Conservation (phyloP, 768 basidiomycete genomes). For the Suillus tomentosus region DNA sequence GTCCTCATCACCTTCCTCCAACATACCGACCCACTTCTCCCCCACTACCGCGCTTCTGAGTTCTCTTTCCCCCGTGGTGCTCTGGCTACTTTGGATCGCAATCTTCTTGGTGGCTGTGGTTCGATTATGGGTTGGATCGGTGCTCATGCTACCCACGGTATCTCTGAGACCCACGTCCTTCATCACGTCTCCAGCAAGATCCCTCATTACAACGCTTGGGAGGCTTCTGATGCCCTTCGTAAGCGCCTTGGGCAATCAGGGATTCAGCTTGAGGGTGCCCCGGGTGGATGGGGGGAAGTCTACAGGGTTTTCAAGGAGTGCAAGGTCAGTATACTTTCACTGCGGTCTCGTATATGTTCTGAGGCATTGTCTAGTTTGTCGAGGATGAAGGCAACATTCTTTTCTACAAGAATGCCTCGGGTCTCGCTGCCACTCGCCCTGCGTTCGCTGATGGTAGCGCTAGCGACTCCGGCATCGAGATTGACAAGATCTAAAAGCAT, state of each 20-base stretch:
- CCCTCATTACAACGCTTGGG: conserved; percentile 95
- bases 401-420: conserved; percentile 88
- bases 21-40: conserved; percentile 94
- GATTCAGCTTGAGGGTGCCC: conserved; percentile 66
- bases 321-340: conserved; percentile 47
- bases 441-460: conserved; percentile 59
- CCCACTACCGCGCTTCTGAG: conserved; percentile 86
- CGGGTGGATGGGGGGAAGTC: conserved; percentile 79
- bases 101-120: conserved; percentile 76
- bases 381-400: conserved; percentile 91
- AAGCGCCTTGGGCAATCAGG: conserved; percentile 62
- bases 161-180: conserved; percentile 90
- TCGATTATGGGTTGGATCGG: conserved; percentile 84
- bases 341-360: neutral
- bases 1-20: conserved; percentile 97
- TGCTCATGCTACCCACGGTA: conserved; percentile 83
- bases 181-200: conserved; percentile 96
- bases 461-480: conserved; percentile 70
- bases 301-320: conserved; percentile 77
- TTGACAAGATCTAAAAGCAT: conserved; percentile 38
- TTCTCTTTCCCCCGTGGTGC: conserved; percentile 96
- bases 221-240: conserved; percentile 85
- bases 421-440: conserved; percentile 71
- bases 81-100: conserved; percentile 87
- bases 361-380: conserved; percentile 60